phyloP scores from a whole-genome alignment of 768 basidiomycete species.

The Gloeopeniophorella convolvens region DNA sequence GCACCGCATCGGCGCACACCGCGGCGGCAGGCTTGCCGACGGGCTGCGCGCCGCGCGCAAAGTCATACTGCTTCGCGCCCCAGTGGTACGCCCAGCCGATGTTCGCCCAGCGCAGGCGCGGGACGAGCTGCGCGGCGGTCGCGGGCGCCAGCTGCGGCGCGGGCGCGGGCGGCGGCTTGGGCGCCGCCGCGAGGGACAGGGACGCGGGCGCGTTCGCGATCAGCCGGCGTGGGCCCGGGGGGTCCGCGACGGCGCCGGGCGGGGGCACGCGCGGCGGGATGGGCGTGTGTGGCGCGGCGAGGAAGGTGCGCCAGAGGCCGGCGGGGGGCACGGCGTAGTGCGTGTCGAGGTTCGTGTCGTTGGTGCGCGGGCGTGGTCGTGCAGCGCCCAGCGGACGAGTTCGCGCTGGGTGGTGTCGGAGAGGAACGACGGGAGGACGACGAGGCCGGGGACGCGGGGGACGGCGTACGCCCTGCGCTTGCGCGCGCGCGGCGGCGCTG shows the following conservation, averaged over 20 bases:
- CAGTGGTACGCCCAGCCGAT: slow-evolving; percentile 97
- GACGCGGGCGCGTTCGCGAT: slow-evolving; percentile 69
- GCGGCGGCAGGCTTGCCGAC: slow-evolving; percentile 51
- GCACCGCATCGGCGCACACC: slow-evolving; percentile 60
- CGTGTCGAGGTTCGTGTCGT: slow-evolving; percentile 84
- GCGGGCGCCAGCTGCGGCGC: slow-evolving; percentile 43
- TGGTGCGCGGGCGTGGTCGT: slow-evolving; percentile 72
- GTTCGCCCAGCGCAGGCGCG: slow-evolving; percentile 90
- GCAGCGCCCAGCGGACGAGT: slow-evolving; percentile 67
- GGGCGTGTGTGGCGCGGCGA: slow-evolving; percentile 31
- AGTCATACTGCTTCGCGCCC: slow-evolving; percentile 94
- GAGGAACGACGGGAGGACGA: slow-evolving; percentile 75
- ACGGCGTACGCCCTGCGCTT: slow-evolving; percentile 38
- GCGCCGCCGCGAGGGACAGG: slow-evolving; percentile 69
- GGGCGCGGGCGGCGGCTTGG: slow-evolving; percentile 65
- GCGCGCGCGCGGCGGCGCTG: not conserved
- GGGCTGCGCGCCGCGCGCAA: slow-evolving; percentile 57
- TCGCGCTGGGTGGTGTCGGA: slow-evolving; percentile 54
- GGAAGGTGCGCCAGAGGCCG: slow-evolving; percentile 71
- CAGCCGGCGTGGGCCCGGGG: slow-evolving; percentile 55
- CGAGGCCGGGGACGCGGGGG: slow-evolving; percentile 62
- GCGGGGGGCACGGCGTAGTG: slow-evolving; percentile 73
- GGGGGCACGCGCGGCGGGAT: slow-evolving; percentile 43
- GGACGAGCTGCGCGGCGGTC: slow-evolving; percentile 50
- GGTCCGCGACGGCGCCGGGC: slow-evolving; percentile 18